Conservation (phyloP, 371 early-diverging fungal genomes). For the Basidiobolus meristosporus region DNA sequence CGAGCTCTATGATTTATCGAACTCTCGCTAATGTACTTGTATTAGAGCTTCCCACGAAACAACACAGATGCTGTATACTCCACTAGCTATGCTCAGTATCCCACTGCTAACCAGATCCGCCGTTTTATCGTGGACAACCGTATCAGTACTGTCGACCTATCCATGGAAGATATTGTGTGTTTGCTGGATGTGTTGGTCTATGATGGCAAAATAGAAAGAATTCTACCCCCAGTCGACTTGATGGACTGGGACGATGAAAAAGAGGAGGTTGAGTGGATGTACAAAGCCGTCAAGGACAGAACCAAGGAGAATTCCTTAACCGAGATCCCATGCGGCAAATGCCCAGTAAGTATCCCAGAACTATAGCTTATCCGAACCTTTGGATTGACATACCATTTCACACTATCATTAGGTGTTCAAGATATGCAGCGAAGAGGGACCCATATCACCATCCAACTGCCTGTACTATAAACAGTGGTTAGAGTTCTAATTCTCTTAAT, state of each 20-base stretch:
- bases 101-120: slow-evolving; percentile 47
- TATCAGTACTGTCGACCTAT: slow-evolving; percentile 54
- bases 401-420: no score
- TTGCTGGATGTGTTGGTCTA: slow-evolving; percentile 75
- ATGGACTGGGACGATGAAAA: slow-evolving; percentile 15
- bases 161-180: slow-evolving; percentile 51
- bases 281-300: slow-evolving; percentile 39
- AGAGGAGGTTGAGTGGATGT: slow-evolving; percentile 34
- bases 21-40: background rate
- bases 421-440: no score
- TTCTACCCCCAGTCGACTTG: slow-evolving; percentile 24
- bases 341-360: slow-evolving; percentile 23
- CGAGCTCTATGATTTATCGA: background rate
- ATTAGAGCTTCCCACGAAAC: slow-evolving; percentile 42
- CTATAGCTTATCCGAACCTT: background rate
- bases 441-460: no score
- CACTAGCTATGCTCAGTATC: slow-evolving; percentile 36
- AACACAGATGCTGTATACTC: slow-evolving; percentile 28
- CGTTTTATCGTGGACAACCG: slow-evolving; percentile 45
- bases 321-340: slow-evolving; percentile 70
- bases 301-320: slow-evolving; percentile 32
- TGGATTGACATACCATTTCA: no score
- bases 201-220: slow-evolving; percentile 69
- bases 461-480: no score
- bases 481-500: no score